Evolutionary conservation across 371 early-diverging fungal species (phyloP), one percentile per base, ranked within the genome.

Genomic region (Mucor lusitanicus): DNA sequence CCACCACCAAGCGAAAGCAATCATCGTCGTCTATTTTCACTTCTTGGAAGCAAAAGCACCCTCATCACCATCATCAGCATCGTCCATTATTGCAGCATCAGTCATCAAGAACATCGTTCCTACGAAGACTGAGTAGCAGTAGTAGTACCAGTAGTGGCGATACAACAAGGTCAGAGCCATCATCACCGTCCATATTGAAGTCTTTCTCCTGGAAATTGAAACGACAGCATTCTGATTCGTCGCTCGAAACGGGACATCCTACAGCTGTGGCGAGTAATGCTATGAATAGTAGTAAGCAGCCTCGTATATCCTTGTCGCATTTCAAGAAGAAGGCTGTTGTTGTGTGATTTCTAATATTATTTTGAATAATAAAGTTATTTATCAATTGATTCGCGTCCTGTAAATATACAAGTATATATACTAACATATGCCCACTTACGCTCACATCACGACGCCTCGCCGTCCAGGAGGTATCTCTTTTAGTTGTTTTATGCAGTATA

Each of bases 151-250:
- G 25, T 25, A 60, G 55, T 61, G 33, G 59, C 46, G 48, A 35
- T 59, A 59, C 35, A 21, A 53, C 28, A 44, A 44, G 27, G 21
- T 33, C 46, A 28, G 53, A 30, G 37, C 39, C 50, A 5, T 63
- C 63, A 63, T 53, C 63, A 9, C 55, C 55, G 23, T 64, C 64
- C 32, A 55, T 64, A 30, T 32, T 64, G 39, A 64, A 64, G 42
- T 42, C 64, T 4, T 55, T 64, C 33, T 42, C 64, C 32, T 44
- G 40, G 40, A 64, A 64, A 64, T 30, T 56, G 15, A 64, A 64
- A 32, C 37, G 57, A 21, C 64, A 55, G 19, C 32, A 27, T n/a
- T 55, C 32, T 28, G 50, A 50, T 25, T 50, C 50, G 11, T 50
- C 50, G 11, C 23, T 50, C 8, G 50, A 50, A 12, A 50, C 50